A percentile compares a stretch with the other conserved stretches of the same genome.
These are phyloP conservation scores for Aspergillus cristatus DNA, from an alignment of 495 filamentous ascomycete genomes.

Conservation along the genomic window DNA sequence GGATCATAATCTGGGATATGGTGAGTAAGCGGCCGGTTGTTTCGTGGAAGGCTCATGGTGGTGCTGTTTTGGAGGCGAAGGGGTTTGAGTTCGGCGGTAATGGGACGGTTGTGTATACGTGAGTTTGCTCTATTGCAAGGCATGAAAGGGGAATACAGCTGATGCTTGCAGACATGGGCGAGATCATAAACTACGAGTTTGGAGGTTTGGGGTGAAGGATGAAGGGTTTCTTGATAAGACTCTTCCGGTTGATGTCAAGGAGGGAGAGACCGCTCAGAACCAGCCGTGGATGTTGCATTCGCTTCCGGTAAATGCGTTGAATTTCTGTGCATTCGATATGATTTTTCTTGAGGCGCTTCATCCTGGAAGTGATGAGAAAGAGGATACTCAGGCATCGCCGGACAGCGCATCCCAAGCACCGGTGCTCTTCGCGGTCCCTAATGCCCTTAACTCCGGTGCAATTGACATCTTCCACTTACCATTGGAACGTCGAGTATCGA, in stretches of 20 bases:
- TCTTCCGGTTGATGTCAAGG: conserved; percentile 56
- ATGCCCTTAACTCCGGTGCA: conserved; percentile 64
- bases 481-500: conserved; percentile 55
- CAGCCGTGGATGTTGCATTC: conserved; percentile 82
- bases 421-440: conserved; percentile 67
- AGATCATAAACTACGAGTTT: conserved; percentile 79
- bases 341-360: conserved; percentile 9
- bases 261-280: conserved; percentile 18
- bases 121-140: conserved; percentile 24
- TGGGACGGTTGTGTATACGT: conserved; percentile 60
- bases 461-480: conserved; percentile 86
- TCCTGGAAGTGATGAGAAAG: neutral
- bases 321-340: conserved; percentile 85
- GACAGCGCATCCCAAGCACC: conserved; percentile 5
- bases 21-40: conserved; percentile 71
- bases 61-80: conserved; percentile 67
- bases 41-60: conserved; percentile 83
- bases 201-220: conserved; percentile 59
- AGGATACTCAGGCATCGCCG: neutral
- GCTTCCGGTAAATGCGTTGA: conserved; percentile 82
- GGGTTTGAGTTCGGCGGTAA: conserved; percentile 36
- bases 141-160: neutral
- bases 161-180: conserved; percentile 63
- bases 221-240: conserved; percentile 48
- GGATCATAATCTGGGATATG: conserved; percentile 78